Percentiles rank a stretch among this genome's conserved stretches.
phyloP scores from a whole-genome alignment of 306 rosid genomes.

The Fragaria nilgerrensis region DNA sequence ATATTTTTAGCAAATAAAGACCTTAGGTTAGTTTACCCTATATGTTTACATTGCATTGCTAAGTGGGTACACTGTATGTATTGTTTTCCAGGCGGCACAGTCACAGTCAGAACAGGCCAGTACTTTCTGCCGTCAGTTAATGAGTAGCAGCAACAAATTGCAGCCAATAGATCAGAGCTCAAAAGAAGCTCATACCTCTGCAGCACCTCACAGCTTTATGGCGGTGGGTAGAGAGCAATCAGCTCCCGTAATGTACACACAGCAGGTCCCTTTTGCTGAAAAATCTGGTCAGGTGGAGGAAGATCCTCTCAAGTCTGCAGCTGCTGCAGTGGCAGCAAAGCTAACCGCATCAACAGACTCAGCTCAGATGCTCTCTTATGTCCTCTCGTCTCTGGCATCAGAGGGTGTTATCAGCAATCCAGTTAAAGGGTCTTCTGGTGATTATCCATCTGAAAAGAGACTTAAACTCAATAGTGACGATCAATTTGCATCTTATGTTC shows the following conservation, averaged over 20 bases:
- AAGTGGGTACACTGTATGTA: not conserved
- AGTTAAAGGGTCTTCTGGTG: conserved; percentile 53
- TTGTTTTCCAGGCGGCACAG: conserved; percentile 68
- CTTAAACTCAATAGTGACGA: conserved; percentile 64
- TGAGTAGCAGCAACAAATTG: conserved; percentile 38
- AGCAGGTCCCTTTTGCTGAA: conserved; percentile 46
- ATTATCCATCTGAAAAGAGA: conserved; percentile 76
- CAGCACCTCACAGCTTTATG: conserved; percentile 48
- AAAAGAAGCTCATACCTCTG: conserved; percentile 63
- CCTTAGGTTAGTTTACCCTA: not conserved
- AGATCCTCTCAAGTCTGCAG: conserved; percentile 90
- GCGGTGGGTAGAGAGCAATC: conserved; percentile 68
- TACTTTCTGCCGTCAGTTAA: conserved; percentile 52
- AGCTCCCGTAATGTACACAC: conserved; percentile 73
- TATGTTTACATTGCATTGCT: not conserved
- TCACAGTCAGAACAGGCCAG: conserved; percentile 64
- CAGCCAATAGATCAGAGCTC: conserved; percentile 55
- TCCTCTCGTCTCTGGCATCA: conserved; percentile 89
- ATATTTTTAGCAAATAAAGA: not conserved
- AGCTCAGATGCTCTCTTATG: conserved; percentile 89
- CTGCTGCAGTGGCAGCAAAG: conserved; percentile 98
- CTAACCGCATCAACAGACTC: conserved; percentile 94
- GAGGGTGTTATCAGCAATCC: conserved; percentile 83
- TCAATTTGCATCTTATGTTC: conserved; percentile 45
- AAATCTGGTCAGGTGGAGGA: conserved; percentile 59